A percentile compares a stretch with the other conserved stretches of the same genome.
phyloP scores from a whole-genome alignment of 352 stramenopile species.

The Phytopythium helicoides region DNA sequence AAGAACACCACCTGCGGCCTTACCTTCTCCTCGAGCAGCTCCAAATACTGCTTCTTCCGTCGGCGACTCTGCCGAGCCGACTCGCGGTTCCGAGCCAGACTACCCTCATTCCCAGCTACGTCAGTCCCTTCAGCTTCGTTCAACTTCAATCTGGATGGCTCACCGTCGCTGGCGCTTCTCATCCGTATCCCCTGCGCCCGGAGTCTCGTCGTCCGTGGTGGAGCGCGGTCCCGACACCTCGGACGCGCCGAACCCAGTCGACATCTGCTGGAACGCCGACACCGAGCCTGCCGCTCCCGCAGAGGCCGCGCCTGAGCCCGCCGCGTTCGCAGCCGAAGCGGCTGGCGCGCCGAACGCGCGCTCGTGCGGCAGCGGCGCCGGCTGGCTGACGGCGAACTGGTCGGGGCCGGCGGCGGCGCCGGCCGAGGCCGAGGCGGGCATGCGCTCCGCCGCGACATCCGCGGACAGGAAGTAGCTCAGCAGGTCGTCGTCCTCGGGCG shows the following conservation, averaged over 20 bases:
- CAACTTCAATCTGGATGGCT: not conserved
- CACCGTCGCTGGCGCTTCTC: slow-evolving; percentile 76
- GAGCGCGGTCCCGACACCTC: slow-evolving; percentile 65
- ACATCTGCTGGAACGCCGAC: slow-evolving; percentile 45
- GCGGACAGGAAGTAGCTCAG: slow-evolving; percentile 86
- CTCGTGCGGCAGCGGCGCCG: slow-evolving; percentile 18
- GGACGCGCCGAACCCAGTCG: slow-evolving; percentile 38
- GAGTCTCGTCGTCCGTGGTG: slow-evolving; percentile 44
- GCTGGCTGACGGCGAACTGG: slow-evolving; percentile 36
- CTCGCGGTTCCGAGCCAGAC: slow-evolving; percentile 83
- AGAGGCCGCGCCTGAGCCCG: slow-evolving; percentile 5
- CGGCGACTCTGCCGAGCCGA: slow-evolving; percentile 85
- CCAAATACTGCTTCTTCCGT: slow-evolving; percentile 89
- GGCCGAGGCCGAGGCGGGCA: slow-evolving; percentile 10
- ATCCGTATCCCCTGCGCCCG: slow-evolving; percentile 49
- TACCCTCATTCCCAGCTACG: slow-evolving; percentile 7
- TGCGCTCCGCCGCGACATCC: slow-evolving; percentile 62
- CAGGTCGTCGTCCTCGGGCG: slow-evolving; percentile 83
- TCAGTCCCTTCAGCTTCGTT: not conserved
- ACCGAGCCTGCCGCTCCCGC: slow-evolving; percentile 8
- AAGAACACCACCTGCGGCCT: not conserved
- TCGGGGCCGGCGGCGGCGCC: slow-evolving; percentile 15
- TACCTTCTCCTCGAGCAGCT: slow-evolving; percentile 87
- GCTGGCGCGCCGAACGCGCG: slow-evolving; percentile 28
- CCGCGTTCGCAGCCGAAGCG: too few relatives aligned